Evolutionary conservation across 331 rosid species (phyloP).

Genomic region (Malus hybrid): DNA sequence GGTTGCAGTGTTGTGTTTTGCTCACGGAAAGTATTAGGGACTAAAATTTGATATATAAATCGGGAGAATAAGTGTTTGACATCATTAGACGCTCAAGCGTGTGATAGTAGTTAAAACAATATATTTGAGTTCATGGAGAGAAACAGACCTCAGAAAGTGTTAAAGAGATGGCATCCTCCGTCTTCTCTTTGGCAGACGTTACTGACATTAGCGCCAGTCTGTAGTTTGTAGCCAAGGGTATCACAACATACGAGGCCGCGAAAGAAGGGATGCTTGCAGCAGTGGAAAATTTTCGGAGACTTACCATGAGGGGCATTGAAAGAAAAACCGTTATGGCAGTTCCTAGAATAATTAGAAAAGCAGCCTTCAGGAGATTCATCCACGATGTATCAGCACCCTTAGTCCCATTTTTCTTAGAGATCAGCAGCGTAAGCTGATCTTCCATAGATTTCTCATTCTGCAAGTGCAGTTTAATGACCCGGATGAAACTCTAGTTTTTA

Average conservation of each 20-base stretch:
- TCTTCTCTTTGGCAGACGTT: slow-evolving; percentile 25
- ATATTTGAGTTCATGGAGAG: background rate
- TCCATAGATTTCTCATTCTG: slow-evolving; percentile 6
- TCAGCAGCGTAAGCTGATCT: background rate
- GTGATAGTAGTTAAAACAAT: background rate
- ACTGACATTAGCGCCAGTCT: slow-evolving; percentile 12
- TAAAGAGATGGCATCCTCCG: slow-evolving; percentile 24
- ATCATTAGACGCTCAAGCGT: too few relatives aligned
- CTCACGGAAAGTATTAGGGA: too few relatives aligned
- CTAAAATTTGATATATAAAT: too few relatives aligned
- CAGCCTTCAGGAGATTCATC: slow-evolving; percentile 23
- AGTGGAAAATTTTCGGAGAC: slow-evolving; percentile 11
- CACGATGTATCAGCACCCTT: slow-evolving; percentile 1
- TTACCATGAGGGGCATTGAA: slow-evolving; percentile 21
- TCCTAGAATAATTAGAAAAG: slow-evolving; percentile 20
- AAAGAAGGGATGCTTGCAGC: slow-evolving; percentile 29
- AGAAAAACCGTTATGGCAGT: slow-evolving; percentile 12
- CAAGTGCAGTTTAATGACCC: background rate
- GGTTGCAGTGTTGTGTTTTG: too few relatives aligned
- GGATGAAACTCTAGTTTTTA: background rate
- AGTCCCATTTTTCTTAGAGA: background rate
- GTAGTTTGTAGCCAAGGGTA: slow-evolving; percentile 26
- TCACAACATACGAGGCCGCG: slow-evolving; percentile 19
- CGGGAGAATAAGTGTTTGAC: too few relatives aligned
- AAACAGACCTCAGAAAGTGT: slow-evolving; percentile 33